Base-by-base conservation (phyloP, 192 early-diverging fungal species). In the Entomortierella chlamydospora region DNA sequence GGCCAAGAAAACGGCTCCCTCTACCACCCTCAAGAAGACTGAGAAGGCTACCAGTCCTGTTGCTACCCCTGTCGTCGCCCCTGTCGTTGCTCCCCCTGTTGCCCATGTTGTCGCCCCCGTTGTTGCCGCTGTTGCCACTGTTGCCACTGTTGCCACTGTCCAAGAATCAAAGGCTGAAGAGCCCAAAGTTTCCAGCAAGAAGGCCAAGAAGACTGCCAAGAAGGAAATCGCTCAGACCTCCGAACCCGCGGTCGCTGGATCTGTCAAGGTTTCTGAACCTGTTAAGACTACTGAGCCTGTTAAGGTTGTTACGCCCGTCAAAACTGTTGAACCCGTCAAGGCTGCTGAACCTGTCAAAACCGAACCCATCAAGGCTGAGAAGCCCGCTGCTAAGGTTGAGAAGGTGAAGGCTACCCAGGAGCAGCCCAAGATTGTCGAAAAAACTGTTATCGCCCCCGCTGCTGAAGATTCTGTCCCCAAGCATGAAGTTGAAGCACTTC, bases 401-500 rank as follows among this genome's bases (percentile, higher is more conserved):
- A 52, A 65, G 63, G 28, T 31, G 12, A 49, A 64, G 70, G 20
- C 43, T 61, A 34, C 37, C 33, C 23, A 61, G 68, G 68, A 70
- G 37, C 28, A 54, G 9, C 49, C 57, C 52, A 71, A 71, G 42
- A 39, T 51, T 61, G 58, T 57, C 9, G 64, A 66, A 26, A 30
- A 28, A 23, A 2, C 55, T 30, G 31, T 34, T 20, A 8, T 42
- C 5, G 42, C 34, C 57, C 30, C 42, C 18, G 39, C 30, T 51
- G 33, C 61, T 20, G 61, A 72, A 34, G 33, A 64, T 25, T 33
- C 45, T 23, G 47, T 64, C 39, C 61, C 65, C 41, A 77, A 77
- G 42, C 49, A 79, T 37, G 76, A 79, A 23, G 47, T 64, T 41
- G 76, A 70, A 33, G 56, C 68, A 4, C 76, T 79, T 30, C 76